Evolutionary conservation across 257 asterid species (phyloP).

Genomic region (Solanum pennellii): DNA sequence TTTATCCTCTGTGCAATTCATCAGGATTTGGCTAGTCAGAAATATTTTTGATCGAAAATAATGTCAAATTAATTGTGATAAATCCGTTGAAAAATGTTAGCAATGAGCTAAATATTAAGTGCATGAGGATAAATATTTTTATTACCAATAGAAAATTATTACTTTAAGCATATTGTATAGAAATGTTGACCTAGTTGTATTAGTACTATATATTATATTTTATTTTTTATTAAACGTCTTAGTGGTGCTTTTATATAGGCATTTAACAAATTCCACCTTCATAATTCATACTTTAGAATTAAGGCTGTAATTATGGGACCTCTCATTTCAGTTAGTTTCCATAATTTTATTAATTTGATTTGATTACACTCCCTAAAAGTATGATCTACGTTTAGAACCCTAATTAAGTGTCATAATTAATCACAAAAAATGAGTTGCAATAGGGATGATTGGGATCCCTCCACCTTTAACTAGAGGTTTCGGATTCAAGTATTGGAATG

Average conservation of each 20-base stretch:
- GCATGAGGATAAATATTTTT: background rate
- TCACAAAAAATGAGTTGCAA: background rate
- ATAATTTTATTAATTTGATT: background rate
- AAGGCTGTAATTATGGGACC: background rate
- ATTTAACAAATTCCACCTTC: background rate
- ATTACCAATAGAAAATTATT: background rate
- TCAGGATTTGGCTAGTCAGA: background rate
- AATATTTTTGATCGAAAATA: background rate
- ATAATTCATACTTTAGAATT: background rate
- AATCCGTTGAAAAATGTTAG: background rate
- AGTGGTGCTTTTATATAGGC: background rate
- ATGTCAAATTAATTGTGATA: background rate
- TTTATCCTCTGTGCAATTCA: background rate
- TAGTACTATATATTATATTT: background rate
- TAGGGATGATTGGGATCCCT: background rate
- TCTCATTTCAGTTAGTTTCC: background rate
- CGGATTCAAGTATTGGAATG: rapidly evolving
- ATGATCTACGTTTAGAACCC: background rate
- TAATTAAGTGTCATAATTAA: background rate
- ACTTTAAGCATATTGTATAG: background rate
- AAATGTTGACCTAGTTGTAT: background rate
- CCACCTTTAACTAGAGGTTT: background rate
- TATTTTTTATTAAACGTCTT: background rate
- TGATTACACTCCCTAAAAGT: background rate
- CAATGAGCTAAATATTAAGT: background rate